Evolutionary conservation across 805 yeast species (phyloP).

Genomic region (Nakazawaea populi): DNA sequence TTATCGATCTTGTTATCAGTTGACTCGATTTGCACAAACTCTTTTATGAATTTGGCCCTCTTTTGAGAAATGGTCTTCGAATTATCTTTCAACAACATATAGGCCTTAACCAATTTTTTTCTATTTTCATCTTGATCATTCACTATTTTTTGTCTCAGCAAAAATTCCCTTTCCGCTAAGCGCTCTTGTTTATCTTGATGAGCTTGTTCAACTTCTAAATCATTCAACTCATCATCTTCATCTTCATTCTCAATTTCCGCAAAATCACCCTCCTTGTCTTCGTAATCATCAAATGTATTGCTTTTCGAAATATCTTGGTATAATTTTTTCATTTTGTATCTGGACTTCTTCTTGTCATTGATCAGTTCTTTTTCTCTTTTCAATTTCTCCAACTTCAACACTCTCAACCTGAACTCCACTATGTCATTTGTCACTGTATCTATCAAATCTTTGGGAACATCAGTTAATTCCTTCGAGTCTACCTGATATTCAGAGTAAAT

Average conservation of each 20-base stretch:
- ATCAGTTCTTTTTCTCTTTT: constrained; percentile 43
- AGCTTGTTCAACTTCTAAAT: constrained; percentile 16
- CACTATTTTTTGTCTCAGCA: constrained; percentile 13
- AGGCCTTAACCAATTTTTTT: constrained; percentile 29
- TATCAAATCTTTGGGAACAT: constrained; percentile 47
- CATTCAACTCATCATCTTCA: constrained; percentile 19
- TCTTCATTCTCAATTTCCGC: constrained; percentile 25
- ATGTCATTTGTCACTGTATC: constrained; percentile 49
- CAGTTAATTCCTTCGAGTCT: constrained; percentile 51
- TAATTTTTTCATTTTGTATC: constrained; percentile 38
- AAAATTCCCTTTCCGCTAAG: constrained; percentile 14
- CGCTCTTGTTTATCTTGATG: constrained; percentile 16
- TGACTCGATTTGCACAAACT: constrained; percentile 22
- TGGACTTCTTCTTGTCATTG: constrained; percentile 43
- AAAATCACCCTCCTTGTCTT: constrained; percentile 13
- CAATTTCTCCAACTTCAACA: constrained; percentile 43
- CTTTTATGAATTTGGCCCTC: constrained; percentile 19
- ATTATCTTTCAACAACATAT: constrained; percentile 24
- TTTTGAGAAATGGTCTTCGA: constrained; percentile 14
- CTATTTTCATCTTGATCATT: constrained; percentile 20
- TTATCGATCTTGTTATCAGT: constrained; percentile 25
- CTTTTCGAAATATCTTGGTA: constrained; percentile 20
- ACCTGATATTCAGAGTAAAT: constrained; percentile 34
- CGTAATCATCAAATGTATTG: constrained; percentile 18
- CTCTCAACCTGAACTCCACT: constrained; percentile 50